Percentiles rank a stretch among this genome's conserved stretches.
phyloP scores from a whole-genome alignment of 2,329 filamentous ascomycete genomes.

The Scedosporium minutisporum region DNA sequence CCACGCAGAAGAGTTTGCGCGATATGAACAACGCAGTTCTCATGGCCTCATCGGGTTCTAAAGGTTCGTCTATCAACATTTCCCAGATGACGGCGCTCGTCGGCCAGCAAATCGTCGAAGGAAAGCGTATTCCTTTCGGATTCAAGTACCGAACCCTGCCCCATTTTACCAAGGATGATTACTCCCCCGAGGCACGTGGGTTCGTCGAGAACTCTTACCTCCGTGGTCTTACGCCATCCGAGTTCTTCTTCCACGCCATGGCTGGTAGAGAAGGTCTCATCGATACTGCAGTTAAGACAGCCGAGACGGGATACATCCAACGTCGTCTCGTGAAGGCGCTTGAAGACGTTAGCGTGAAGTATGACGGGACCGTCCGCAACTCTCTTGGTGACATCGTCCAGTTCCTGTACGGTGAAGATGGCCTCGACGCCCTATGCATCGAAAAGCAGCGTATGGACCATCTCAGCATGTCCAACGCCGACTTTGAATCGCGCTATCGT shows the following conservation, averaged over 20 bases:
- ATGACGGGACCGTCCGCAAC: slow-evolving; percentile 94
- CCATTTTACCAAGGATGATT: slow-evolving; percentile 98
- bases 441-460: slow-evolving; percentile 87
- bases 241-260: slow-evolving; percentile 99
- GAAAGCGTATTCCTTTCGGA: slow-evolving; percentile 96
- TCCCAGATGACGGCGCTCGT: slow-evolving; percentile 99
- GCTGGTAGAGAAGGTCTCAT: slow-evolving; percentile 99
- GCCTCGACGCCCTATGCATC: slow-evolving; percentile 84
- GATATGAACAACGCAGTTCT: slow-evolving; percentile 93
- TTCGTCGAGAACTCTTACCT: slow-evolving; percentile 99
- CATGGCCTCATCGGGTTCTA: slow-evolving; percentile 94
- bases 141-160: slow-evolving; percentile 97
- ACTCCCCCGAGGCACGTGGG: slow-evolving; percentile 90
- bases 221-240: slow-evolving; percentile 84
- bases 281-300: slow-evolving; percentile 98
- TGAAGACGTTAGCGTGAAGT: slow-evolving; percentile 95
- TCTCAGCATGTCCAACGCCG: slow-evolving; percentile 66
- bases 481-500: slow-evolving; percentile 73
- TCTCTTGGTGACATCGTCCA: slow-evolving; percentile 94
- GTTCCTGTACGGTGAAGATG: slow-evolving; percentile 96
- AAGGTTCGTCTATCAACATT: slow-evolving; percentile 98
- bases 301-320: slow-evolving; percentile 98
- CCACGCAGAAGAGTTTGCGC: slow-evolving; percentile 84
- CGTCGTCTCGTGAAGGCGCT: slow-evolving; percentile 95
- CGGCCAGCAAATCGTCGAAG: slow-evolving; percentile 95